Base-by-base conservation (phyloP, 805 yeast genomes). In the Zygosaccharomyces bailii region DNA sequence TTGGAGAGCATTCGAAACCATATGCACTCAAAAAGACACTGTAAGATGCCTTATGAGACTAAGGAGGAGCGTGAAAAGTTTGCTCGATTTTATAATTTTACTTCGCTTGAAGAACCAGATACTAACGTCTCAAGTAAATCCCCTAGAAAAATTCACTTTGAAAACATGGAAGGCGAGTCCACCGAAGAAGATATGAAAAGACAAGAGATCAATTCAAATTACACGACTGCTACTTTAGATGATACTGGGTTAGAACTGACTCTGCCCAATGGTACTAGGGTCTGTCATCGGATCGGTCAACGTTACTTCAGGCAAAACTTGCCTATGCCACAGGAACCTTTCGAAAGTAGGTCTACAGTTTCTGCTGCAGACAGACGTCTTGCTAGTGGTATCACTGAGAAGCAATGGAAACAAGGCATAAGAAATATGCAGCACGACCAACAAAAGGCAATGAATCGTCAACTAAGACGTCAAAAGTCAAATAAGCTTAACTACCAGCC, bases 1-100 rank as follows among this genome's bases (percentile, higher is more conserved):
- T 60, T 91, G 23, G 95, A 86, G 57, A 85, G 96, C 48, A 89
- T 86, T 8, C 81, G 96, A 54, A 93, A 87, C 34, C 99, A 93
- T 65, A 83, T 88, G 85, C 56, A 73, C 4, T 75, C 84, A 6
- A 93, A 93, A 65, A 80, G 88, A 46, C 99, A 93, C 65, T 84
- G 91, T 69, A 78, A 80, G 59, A 75, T 93, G 48, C 97, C 98
- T 0, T 93, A 85, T 65, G 98, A 93, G 56, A 66, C 79, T 0
- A 83, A 79, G 43, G 83, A 82, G 45, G 95, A 93, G 57, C 80
- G 81, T 58, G 74, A 80, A 38, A 84, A 82, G 57, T 73, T 91
- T 34, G 76, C 89, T 0, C 83, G 80, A 32, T 93, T 84, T 59
- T 93, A 93, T 61, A 96, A 91, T 61, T 90, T 87, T 67, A 71